Percentiles rank a stretch among this genome's conserved stretches.
Evolutionary conservation across 164 flowering plant species (phyloP).

Genomic region (Cinnamomum micranthum): DNA sequence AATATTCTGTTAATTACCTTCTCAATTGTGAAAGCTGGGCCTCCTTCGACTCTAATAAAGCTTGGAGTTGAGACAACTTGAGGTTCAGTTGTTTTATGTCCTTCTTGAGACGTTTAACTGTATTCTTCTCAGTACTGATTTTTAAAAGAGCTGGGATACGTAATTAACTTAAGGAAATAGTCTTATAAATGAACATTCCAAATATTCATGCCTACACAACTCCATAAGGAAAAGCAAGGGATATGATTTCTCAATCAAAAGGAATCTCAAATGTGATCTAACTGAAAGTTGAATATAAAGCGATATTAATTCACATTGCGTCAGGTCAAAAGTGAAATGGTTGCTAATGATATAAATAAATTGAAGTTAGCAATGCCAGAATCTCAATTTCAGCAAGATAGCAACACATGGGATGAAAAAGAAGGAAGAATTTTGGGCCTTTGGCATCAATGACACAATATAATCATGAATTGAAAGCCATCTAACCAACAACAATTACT

Average conservation of each 20-base stretch:
- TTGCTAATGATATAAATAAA: not conserved
- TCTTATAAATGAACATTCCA: not conserved
- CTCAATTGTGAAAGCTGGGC: conserved; percentile 48
- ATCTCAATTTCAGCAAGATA: not conserved
- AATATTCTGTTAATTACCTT: conserved; percentile 35
- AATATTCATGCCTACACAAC: not conserved
- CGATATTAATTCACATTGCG: not conserved
- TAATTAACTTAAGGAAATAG: conserved; percentile 54
- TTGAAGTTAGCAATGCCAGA: not conserved
- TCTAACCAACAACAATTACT: not conserved
- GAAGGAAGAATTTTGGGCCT: not conserved
- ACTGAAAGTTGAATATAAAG: not conserved
- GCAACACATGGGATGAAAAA: not conserved
- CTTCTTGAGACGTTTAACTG: conserved; percentile 63
- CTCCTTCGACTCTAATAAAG: conserved; percentile 75
- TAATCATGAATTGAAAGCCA: too few relatives aligned
- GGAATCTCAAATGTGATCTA: not conserved
- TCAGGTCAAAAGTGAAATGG: not conserved
- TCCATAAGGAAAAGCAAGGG: not conserved
- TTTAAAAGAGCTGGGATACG: conserved; percentile 82
- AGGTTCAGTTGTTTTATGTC: conserved; percentile 78
- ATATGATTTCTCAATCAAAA: not conserved
- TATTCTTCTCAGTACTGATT: conserved; percentile 73
- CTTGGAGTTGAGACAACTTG: conserved; percentile 72
- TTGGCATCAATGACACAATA: too few relatives aligned